A percentile compares a stretch with the other conserved stretches of the same genome.
phyloP scores from a whole-genome alignment of 257 asterid genomes.

The Solanum neorickii region DNA sequence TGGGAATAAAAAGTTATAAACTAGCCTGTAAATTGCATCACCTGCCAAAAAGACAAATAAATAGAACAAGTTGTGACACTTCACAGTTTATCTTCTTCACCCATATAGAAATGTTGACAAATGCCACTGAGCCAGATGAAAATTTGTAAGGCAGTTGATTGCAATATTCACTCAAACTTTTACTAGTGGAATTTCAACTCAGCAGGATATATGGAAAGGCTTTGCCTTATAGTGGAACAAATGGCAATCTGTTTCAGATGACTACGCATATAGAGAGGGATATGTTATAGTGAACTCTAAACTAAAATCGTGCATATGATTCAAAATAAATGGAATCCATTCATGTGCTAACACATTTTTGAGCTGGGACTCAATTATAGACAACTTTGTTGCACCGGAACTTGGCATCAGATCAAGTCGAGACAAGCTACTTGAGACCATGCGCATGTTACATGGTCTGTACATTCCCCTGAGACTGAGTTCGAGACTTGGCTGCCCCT shows the following conservation, averaged over 20 bases:
- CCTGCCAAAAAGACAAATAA: not conserved
- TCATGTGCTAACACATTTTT: not conserved
- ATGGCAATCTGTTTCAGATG: not conserved
- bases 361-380: not conserved
- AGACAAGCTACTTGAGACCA: not conserved
- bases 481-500: slow-evolving; percentile 26
- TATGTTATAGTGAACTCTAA: not conserved
- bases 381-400: not conserved
- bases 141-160: not conserved
- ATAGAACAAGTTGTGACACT: not conserved
- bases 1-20: not conserved
- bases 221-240: not conserved
- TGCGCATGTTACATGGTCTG: slow-evolving; percentile 4
- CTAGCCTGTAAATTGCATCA: not conserved
- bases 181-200: not conserved
- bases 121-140: not conserved
- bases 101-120: not conserved
- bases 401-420: not conserved
- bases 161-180: not conserved
- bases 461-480: slow-evolving; percentile 4
- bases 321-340: not conserved
- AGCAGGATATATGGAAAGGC: slow-evolving; percentile 4
- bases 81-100: not conserved
- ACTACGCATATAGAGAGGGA: not conserved
- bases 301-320: not conserved